Base-by-base conservation (phyloP, 164 flowering plant genomes). In the Vitis vinifera region DNA sequence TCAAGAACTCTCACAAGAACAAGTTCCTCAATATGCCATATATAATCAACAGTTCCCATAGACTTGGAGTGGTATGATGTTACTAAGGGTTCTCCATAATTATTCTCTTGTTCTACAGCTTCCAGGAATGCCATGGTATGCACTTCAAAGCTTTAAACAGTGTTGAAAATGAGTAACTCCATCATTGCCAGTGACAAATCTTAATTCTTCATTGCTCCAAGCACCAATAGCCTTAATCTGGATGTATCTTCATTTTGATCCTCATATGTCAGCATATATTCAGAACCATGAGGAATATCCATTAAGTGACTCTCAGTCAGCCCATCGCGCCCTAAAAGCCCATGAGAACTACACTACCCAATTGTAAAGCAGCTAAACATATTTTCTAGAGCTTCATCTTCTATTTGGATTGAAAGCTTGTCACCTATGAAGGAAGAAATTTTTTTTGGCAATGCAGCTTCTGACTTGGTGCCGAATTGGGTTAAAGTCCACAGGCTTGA, bases 31-130 rank as follows among this genome's bases (percentile, higher is more conserved):
- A 88, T 82, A 69, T 90, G 97, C 94, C 97, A 93, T 70, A 93
- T 90, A 78, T 91, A 93, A 74, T 93, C 98, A 53, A 89, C 92
- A 59, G 98, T 90, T 82, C 97, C 94, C 85, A 83, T 76, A 71
- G 85, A 19, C 23, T 19, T 19, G 23, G 23, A 19, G 23, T 19
- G 23, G 23, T 19, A 19, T 19, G 23, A 19, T 52, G 97, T 93
- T 62, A 84, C 95, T 76, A 86, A 77, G 1, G 98, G 97, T 70
- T 93, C 98, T 61, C 97, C 97, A 66, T 10, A 8, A 19, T 66
- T 60, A 79, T 19, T 93, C 90, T 81, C 98, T 84, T 6, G 89
- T 86, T 50, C 68, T 58, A 16, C 14, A 23, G 52, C 66, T 75
- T 57, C 87, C 93, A 58, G 97, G 91, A 77, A 89, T 74, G 29